phyloP scores from a whole-genome alignment of 768 basidiomycete species.

The Nidula microcarpa region DNA sequence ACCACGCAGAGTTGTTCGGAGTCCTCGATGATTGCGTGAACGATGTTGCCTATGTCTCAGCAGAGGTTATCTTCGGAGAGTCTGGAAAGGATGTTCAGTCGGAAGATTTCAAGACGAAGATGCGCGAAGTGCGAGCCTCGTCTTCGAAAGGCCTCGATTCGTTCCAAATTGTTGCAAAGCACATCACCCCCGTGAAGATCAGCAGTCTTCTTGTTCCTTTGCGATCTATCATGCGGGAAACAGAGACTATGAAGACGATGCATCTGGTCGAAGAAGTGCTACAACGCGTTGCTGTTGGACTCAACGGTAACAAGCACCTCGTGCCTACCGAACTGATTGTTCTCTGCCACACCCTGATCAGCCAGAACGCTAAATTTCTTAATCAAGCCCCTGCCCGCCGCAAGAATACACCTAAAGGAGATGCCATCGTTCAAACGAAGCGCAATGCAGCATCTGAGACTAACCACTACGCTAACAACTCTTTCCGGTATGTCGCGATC shows the following conservation, averaged over 20 bases:
- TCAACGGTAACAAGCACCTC: slow-evolving; percentile 80
- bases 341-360: slow-evolving; percentile 87
- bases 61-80: slow-evolving; percentile 91
- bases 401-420: slow-evolving; percentile 38
- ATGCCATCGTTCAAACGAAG: slow-evolving; percentile 77
- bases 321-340: slow-evolving; percentile 68
- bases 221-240: slow-evolving; percentile 81
- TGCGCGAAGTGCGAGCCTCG: slow-evolving; percentile 86
- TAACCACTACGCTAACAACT: slow-evolving; percentile 82
- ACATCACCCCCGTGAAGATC: slow-evolving; percentile 74
- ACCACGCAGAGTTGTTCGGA: slow-evolving; percentile 50
- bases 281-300: slow-evolving; percentile 74
- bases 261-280: slow-evolving; percentile 86
- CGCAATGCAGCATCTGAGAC: slow-evolving; percentile 50
- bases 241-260: slow-evolving; percentile 77
- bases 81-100: slow-evolving; percentile 85
- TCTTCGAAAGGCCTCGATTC: slow-evolving; percentile 84
- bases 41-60: slow-evolving; percentile 76
- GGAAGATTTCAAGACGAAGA: slow-evolving; percentile 92
- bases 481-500: slow-evolving; percentile 61
- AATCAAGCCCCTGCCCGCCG: slow-evolving; percentile 47
- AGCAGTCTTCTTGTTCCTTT: slow-evolving; percentile 75
- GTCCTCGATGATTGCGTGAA: slow-evolving; percentile 74
- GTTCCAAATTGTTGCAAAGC: slow-evolving; percentile 76
- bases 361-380: slow-evolving; percentile 85